phyloP scores from a whole-genome alignment of 1,284 basidiomycete genomes.

The Pseudozyma sp. region DNA sequence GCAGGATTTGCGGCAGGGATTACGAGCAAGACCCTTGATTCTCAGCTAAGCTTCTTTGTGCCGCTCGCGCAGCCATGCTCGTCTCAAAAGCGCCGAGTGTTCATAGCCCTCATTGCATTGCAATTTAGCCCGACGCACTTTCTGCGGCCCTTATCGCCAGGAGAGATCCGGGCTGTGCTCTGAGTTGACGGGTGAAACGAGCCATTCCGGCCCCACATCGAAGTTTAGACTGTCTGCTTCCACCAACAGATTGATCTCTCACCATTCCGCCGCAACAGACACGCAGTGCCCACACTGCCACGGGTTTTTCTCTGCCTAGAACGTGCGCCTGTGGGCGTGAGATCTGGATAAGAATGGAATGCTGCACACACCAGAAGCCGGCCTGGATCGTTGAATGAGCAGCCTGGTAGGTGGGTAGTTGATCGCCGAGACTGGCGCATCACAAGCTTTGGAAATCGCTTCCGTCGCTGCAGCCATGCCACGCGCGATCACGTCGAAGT shows the following conservation, averaged over 20 bases:
- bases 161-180: constrained; percentile 1
- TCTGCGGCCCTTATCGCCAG: constrained; percentile 1
- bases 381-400: no score
- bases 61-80: no score
- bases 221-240: not conserved
- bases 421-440: not conserved
- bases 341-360: no score
- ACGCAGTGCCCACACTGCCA: no score
- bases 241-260: no score
- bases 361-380: no score
- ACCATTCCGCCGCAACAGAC: no score
- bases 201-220: no score
- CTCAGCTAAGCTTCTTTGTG: constrained; percentile 22
- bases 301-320: no score
- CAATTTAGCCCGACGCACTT: constrained; percentile 3
- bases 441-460: constrained; percentile 11
- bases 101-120: not conserved
- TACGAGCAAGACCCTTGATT: constrained; percentile 28
- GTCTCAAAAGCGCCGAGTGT: no score
- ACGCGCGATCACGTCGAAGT: constrained; percentile 2
- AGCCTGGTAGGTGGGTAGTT: not conserved
- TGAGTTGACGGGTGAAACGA: no score
- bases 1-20: not conserved
- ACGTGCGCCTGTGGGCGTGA: no score
- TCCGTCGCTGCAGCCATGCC: constrained; percentile 21